These are phyloP conservation scores for Dicorynia guianensis DNA, from an alignment of 306 rosid species.

Conservation along the genomic window DNA sequence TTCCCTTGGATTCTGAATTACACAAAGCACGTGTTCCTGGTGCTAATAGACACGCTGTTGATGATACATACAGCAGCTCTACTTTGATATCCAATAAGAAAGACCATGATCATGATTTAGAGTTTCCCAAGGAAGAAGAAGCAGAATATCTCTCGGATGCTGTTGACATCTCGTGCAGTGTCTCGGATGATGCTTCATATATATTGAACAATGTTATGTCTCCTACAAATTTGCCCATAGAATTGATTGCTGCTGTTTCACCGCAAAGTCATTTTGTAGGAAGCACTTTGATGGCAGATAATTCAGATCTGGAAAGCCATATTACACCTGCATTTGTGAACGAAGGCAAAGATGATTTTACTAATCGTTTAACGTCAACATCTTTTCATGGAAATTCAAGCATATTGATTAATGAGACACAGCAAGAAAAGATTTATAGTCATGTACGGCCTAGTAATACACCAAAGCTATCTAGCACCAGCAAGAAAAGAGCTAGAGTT, in stretches of 20 bases:
- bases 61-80: slow-evolving; percentile 49
- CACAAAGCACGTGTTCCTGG: slow-evolving; percentile 63
- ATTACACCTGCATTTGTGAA: slow-evolving; percentile 37
- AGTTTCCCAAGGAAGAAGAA: slow-evolving; percentile 38
- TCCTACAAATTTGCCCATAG: slow-evolving; percentile 37
- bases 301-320: slow-evolving; percentile 41
- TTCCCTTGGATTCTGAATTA: slow-evolving; percentile 57
- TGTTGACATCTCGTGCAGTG: slow-evolving; percentile 45
- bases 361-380: slow-evolving; percentile 39
- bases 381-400: slow-evolving; percentile 53
- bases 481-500: slow-evolving; percentile 50
- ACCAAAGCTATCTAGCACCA: slow-evolving; percentile 45
- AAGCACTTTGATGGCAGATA: slow-evolving; percentile 32
- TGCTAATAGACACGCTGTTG: slow-evolving; percentile 38
- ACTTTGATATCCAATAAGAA: slow-evolving; percentile 46
- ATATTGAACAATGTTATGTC: slow-evolving; percentile 47
- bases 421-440: slow-evolving; percentile 33
- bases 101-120: slow-evolving; percentile 41
- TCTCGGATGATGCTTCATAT: slow-evolving; percentile 55
- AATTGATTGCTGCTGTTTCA: slow-evolving; percentile 42
- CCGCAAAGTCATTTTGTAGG: slow-evolving; percentile 53
- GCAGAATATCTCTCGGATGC: slow-evolving; percentile 58
- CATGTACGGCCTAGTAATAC: slow-evolving; percentile 40
- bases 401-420: slow-evolving; percentile 44
- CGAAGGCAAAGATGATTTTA: slow-evolving; percentile 32